Conservation (phyloP, 345 rosid species). For the Raphanus sativus region DNA sequence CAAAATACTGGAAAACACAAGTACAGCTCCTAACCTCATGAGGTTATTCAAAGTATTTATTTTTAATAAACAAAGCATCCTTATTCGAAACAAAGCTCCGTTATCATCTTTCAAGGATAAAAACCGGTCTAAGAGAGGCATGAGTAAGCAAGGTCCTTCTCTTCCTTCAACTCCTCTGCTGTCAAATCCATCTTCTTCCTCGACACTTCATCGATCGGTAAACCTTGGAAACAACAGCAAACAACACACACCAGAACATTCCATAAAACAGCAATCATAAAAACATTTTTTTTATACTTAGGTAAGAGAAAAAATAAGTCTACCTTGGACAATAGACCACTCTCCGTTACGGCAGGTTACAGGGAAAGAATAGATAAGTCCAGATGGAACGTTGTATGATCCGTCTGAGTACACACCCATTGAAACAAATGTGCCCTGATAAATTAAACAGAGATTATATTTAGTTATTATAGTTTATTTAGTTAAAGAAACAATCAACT, state of each 20-base stretch:
- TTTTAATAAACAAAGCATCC: neutral
- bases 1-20: neutral
- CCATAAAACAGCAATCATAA: neutral
- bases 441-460: neutral
- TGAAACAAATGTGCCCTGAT: constrained; percentile 93
- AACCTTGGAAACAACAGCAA: constrained; percentile 46
- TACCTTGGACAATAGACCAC: constrained; percentile 93
- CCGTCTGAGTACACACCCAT: constrained; percentile 99
- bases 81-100: constrained; percentile 19
- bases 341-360: constrained; percentile 85
- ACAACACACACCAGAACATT: constrained; percentile 4
- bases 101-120: neutral
- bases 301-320: neutral
- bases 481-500: neutral
- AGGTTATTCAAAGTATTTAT: neutral
- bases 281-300: neutral
- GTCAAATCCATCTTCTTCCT: constrained; percentile 96
- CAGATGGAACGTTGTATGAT: constrained; percentile 91
- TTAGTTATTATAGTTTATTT: neutral
- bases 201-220: constrained; percentile 74
- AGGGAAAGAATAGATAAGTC: constrained; percentile 96
- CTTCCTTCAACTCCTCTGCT: constrained; percentile 83
- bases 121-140: constrained; percentile 61
- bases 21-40: neutral
- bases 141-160: constrained; percentile 93